Evolutionary conservation across 225 moss, liverwort and hornwort species (phyloP).

Genomic region (Neckera pumila): DNA sequence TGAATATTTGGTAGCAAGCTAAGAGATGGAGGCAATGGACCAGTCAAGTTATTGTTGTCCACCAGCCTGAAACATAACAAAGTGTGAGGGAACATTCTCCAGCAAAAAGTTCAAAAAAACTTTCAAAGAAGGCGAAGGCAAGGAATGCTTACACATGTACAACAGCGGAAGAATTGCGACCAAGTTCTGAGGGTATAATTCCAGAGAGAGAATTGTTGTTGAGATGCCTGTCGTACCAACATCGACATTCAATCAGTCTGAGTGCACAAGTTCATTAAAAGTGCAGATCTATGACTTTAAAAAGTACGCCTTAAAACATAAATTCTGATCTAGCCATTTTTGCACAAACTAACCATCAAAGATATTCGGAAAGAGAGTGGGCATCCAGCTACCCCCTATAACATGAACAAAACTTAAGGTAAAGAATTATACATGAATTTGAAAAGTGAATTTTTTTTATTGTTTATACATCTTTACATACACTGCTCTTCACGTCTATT

Average conservation of each 20-base stretch:
- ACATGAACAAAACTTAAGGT: too few species aligned
- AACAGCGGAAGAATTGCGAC: neutral
- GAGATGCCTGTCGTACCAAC: constrained; percentile 23
- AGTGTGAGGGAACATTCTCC: neutral
- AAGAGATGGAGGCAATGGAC: constrained; percentile 27
- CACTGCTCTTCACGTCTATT: neutral
- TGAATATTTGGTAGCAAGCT: neutral
- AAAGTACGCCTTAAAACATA: neutral
- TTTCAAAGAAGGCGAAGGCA: neutral
- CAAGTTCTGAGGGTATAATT: constrained; percentile 14
- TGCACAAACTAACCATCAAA: neutral
- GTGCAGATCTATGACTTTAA: neutral
- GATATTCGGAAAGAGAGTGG: neutral
- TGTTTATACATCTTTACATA: neutral
- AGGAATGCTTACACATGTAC: constrained; percentile 23
- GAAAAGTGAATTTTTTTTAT: too few species aligned
- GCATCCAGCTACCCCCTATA: neutral
- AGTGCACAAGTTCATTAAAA: neutral
- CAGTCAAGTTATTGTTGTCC: constrained; percentile 47
- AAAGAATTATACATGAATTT: too few species aligned
- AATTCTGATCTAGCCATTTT: too few species aligned
- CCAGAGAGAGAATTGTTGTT: constrained; percentile 43
- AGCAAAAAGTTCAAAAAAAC: neutral
- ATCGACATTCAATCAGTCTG: neutral
- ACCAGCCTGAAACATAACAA: constrained; percentile 19